These are phyloP conservation scores for Sporothrix mexicana DNA, from an alignment of 2,329 filamentous ascomycete species.

Conservation along the genomic window DNA sequence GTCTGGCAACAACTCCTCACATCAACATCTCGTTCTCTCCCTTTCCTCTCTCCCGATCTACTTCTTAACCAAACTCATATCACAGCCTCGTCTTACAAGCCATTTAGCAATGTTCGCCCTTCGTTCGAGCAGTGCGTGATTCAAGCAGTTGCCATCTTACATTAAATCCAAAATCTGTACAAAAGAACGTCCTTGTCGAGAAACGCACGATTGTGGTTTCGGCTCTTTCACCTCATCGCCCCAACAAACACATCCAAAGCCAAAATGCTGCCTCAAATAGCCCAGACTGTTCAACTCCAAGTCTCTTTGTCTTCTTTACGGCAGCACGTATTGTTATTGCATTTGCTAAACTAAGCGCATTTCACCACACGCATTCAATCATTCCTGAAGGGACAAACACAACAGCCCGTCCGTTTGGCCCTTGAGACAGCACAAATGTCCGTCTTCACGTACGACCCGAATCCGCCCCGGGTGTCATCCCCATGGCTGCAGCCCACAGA, in stretches of 20 bases:
- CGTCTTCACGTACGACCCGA: constrained; percentile 92
- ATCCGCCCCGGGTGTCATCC: constrained; percentile 85
- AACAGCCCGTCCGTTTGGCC: background rate
- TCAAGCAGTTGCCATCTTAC: background rate
- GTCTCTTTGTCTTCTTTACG: constrained; percentile 30
- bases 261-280: constrained; percentile 36
- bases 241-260: background rate
- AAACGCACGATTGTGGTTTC: background rate
- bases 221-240: background rate
- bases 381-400: background rate
- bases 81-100: background rate
- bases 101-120: constrained; percentile 18
- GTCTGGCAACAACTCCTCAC: constrained; percentile 12
- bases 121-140: constrained; percentile 5
- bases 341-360: background rate
- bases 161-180: background rate
- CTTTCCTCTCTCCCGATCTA: background rate
- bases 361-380: background rate
- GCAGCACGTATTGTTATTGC: constrained; percentile 13
- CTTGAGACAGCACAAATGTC: constrained; percentile 66
- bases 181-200: background rate
- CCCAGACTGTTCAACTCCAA: background rate
- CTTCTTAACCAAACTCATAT: background rate
- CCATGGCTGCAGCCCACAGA: constrained; percentile 75
- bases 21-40: background rate